These are phyloP conservation scores for Cicer cuneatum DNA, from an alignment of 306 rosid genomes.

Conservation along the genomic window DNA sequence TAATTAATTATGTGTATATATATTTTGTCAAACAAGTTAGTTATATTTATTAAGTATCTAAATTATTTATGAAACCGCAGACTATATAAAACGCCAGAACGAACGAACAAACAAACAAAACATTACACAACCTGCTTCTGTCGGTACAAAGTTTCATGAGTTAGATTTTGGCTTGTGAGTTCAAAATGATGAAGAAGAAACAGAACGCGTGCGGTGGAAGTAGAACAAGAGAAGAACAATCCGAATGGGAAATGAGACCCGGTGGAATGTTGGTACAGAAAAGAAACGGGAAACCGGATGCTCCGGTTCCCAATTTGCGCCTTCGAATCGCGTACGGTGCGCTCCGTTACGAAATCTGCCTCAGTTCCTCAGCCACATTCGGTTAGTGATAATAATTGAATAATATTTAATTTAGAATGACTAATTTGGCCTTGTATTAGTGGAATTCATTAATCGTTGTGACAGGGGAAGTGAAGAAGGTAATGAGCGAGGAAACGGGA, in stretches of 20 bases:
- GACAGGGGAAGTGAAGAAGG: slow-evolving; percentile 88
- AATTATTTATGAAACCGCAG: too few species aligned
- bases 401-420: background rate
- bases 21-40: too few species aligned
- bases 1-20: too few species aligned
- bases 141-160: slow-evolving; percentile 49
- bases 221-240: slow-evolving; percentile 27
- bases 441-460: background rate
- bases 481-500: slow-evolving; percentile 63
- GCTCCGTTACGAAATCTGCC: slow-evolving; percentile 65
- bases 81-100: background rate
- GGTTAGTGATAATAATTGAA: background rate
- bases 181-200: slow-evolving; percentile 59
- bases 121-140: slow-evolving; percentile 48
- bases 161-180: slow-evolving; percentile 37
- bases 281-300: slow-evolving; percentile 43
- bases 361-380: slow-evolving; percentile 65
- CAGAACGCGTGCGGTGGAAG: slow-evolving; percentile 33
- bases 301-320: slow-evolving; percentile 47
- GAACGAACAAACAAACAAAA: background rate
- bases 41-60: too few species aligned
- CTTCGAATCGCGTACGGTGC: slow-evolving; percentile 72
- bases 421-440: background rate
- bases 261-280: slow-evolving; percentile 91
- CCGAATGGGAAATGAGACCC: slow-evolving; percentile 82